These are phyloP conservation scores for Recurvomyces mirabilis DNA, from an alignment of 495 filamentous ascomycete genomes.

Conservation along the genomic window DNA sequence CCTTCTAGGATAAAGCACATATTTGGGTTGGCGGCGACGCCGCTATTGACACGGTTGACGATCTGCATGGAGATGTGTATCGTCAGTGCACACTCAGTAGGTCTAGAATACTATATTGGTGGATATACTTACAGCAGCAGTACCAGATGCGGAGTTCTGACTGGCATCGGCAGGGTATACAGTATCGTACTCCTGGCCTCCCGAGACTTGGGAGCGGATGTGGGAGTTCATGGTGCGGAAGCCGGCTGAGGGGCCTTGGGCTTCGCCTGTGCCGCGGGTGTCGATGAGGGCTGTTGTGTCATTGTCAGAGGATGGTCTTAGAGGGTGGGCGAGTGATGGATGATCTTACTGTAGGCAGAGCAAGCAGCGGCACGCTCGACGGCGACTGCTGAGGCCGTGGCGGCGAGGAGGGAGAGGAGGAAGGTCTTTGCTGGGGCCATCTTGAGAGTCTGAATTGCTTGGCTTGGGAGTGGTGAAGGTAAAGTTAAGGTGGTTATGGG, in stretches of 20 bases:
- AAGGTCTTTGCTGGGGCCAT: too few relatives aligned
- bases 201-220: constrained; percentile 8
- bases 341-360: too few relatives aligned
- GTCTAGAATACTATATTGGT: too few relatives aligned
- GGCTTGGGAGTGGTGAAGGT: too few relatives aligned
- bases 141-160: constrained; percentile 9
- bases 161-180: constrained; percentile 14
- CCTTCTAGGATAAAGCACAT: constrained; percentile 17
- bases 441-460: too few relatives aligned
- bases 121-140: constrained; percentile 9
- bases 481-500: too few relatives aligned
- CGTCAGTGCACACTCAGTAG: too few relatives aligned
- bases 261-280: constrained; percentile 15
- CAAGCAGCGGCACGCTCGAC: too few relatives aligned
- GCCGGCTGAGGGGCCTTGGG: constrained; percentile 13
- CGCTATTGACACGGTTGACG: constrained; percentile 8
- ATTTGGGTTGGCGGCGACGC: neutral
- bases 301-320: too few relatives aligned
- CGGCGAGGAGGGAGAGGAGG: too few relatives aligned
- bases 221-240: constrained; percentile 17
- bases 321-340: too few relatives aligned
- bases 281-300: constrained; percentile 18
- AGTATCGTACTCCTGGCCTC: constrained; percentile 8
- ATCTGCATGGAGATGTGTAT: neutral
- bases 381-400: too few relatives aligned